Percentiles rank a stretch among this genome's conserved stretches.
phyloP scores from a whole-genome alignment of 208 protist genomes.

The Trypanosomatidae sp. region DNA sequence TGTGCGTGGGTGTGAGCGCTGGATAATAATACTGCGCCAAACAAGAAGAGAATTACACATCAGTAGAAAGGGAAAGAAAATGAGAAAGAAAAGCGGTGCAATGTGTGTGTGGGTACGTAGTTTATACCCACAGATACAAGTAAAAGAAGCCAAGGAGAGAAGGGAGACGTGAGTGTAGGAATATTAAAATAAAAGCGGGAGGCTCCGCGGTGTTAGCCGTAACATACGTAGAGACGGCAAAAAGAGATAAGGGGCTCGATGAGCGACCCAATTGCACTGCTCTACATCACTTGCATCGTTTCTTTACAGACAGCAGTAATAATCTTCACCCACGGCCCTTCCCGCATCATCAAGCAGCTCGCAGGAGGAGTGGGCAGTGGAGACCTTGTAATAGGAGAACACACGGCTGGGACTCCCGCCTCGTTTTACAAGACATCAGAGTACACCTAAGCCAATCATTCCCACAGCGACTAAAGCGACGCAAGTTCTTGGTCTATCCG shows the following conservation, averaged over 20 bases:
- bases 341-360: neutral
- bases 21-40: slow-evolving; percentile 9
- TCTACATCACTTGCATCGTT: too few species aligned
- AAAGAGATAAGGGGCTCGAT: neutral
- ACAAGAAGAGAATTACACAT: neutral
- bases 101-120: neutral
- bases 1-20: neutral
- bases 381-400: neutral
- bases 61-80: neutral
- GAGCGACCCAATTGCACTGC: neutral
- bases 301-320: neutral
- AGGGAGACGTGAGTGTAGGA: neutral
- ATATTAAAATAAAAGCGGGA: neutral
- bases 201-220: neutral
- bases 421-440: neutral
- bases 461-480: neutral
- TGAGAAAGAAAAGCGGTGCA: neutral
- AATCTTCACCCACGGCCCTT: neutral
- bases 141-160: neutral
- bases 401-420: neutral
- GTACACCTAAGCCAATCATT: neutral
- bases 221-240: neutral
- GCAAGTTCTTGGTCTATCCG: neutral
- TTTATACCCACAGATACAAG: neutral
- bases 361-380: neutral